Evolutionary conservation across 164 flowering plant species (phyloP).

Genomic region (Macadamia integrifolia): DNA sequence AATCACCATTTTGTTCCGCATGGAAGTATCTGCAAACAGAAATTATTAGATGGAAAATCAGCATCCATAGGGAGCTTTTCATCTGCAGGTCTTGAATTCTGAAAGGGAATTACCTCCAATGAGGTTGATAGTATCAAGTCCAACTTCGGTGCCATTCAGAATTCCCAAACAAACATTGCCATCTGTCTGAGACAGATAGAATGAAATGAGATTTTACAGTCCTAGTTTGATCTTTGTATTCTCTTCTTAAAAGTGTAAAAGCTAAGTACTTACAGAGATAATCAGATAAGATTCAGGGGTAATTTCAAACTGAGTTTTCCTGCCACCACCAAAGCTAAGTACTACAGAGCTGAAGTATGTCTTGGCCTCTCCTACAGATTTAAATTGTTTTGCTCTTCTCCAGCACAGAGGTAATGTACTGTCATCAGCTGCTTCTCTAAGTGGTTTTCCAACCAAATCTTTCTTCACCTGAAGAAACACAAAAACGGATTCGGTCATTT

Average conservation of each 20-base stretch:
- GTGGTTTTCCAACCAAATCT: slow-evolving; percentile 44
- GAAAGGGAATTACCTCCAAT: slow-evolving; percentile 59
- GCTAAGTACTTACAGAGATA: slow-evolving; percentile 45
- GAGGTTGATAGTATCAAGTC: slow-evolving; percentile 44
- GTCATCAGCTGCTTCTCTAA: slow-evolving; percentile 47
- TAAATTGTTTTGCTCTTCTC: slow-evolving; percentile 67
- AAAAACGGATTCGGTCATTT: not conserved
- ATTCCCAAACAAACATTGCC: slow-evolving; percentile 94
- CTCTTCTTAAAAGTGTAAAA: not conserved
- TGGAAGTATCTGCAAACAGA: slow-evolving; percentile 47
- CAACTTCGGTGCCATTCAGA: slow-evolving; percentile 59
- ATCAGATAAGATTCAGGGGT: slow-evolving; percentile 79
- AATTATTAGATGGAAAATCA: too few species aligned
- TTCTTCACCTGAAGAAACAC: slow-evolving; percentile 45
- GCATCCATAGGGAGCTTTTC: too few species aligned
- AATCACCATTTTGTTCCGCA: slow-evolving; percentile 68
- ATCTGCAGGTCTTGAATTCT: too few species aligned
- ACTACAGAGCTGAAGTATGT: slow-evolving; percentile 51
- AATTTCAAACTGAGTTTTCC: slow-evolving; percentile 47
- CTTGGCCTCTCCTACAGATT: slow-evolving; percentile 52
- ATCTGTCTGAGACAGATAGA: slow-evolving; percentile 30
- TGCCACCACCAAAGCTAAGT: slow-evolving; percentile 43
- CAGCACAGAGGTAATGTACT: slow-evolving; percentile 72
- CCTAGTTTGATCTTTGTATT: not conserved
- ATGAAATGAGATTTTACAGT: not conserved